Percentiles rank a stretch among this genome's conserved stretches.
phyloP scores from a whole-genome alignment of 257 asterid species.

The Nyctanthes arbortristis region DNA sequence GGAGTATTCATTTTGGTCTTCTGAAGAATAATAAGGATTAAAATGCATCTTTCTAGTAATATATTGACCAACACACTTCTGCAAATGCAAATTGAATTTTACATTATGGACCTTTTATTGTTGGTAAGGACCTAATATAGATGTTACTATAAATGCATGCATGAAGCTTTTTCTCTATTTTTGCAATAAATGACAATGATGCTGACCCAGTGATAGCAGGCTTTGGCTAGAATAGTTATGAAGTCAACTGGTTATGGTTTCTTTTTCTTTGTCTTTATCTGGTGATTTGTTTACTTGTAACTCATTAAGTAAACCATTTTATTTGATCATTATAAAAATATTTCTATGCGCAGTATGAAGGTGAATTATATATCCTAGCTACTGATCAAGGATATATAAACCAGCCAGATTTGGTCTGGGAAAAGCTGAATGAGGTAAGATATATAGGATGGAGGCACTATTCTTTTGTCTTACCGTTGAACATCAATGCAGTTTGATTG shows the following conservation, averaged over 20 bases:
- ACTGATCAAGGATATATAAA: conserved; percentile 88
- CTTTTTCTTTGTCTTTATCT: neutral
- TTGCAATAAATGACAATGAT: neutral
- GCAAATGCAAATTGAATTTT: neutral
- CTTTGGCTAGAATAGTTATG: neutral
- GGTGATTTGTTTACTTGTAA: neutral
- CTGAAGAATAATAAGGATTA: neutral
- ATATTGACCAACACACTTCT: neutral
- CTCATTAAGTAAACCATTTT: conserved; percentile 4
- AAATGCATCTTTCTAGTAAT: neutral
- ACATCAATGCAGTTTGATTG: neutral
- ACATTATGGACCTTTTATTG: neutral
- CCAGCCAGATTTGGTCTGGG: conserved; percentile 96
- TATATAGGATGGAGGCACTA: conserved; percentile 6
- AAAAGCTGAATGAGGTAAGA: conserved; percentile 91
- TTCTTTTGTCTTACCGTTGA: conserved; percentile 4
- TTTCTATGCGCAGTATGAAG: conserved; percentile 77
- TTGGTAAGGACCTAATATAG: neutral
- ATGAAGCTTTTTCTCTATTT: neutral
- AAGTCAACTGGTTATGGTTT: neutral
- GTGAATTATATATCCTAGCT: conserved; percentile 83
- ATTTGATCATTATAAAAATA: conserved; percentile 29
- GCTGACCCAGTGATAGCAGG: neutral
- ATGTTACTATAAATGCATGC: neutral
- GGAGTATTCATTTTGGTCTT: neutral